These are phyloP conservation scores for Boechera divaricarpa DNA, from an alignment of 345 rosid species.

Conservation along the genomic window DNA sequence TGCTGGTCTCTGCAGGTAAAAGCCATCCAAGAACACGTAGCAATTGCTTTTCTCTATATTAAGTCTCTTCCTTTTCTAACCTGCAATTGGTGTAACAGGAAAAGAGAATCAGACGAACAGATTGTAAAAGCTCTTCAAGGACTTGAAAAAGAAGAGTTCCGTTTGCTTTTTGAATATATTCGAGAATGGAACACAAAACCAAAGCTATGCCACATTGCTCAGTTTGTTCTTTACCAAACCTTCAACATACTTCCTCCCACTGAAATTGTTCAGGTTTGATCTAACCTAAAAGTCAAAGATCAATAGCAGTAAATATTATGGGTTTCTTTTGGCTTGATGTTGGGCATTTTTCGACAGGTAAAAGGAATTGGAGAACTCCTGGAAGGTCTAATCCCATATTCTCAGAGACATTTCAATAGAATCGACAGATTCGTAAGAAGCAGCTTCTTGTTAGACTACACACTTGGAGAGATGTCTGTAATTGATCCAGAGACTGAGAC, in stretches of 20 bases:
- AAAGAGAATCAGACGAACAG: slow-evolving; percentile 56
- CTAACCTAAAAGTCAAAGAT: neutral
- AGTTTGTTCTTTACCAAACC: slow-evolving; percentile 69
- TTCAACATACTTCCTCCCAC: slow-evolving; percentile 78
- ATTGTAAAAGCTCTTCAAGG: slow-evolving; percentile 68
- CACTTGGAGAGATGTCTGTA: slow-evolving; percentile 81
- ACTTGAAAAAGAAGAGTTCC: slow-evolving; percentile 70
- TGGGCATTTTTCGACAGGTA: slow-evolving; percentile 49
- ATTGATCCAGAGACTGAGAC: slow-evolving; percentile 60
- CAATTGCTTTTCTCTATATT: slow-evolving; percentile 10
- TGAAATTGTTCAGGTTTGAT: slow-evolving; percentile 75
- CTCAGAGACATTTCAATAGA: slow-evolving; percentile 89
- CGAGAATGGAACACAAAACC: slow-evolving; percentile 98
- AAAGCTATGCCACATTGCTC: slow-evolving; percentile 88
- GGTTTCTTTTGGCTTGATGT: slow-evolving; percentile 32
- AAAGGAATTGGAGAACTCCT: slow-evolving; percentile 84
- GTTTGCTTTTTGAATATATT: slow-evolving; percentile 72
- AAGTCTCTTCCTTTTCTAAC: slow-evolving; percentile 24
- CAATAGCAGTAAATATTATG: neutral
- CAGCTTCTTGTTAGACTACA: slow-evolving; percentile 87
- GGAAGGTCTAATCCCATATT: slow-evolving; percentile 89
- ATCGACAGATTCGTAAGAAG: slow-evolving; percentile 88
- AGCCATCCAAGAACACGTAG: slow-evolving; percentile 5
- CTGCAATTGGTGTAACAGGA: slow-evolving; percentile 50
- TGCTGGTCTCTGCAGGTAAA: slow-evolving; percentile 75